Conservation (phyloP, 2,329 filamentous ascomycete species). For the Aaosphaeria pasadenensis region DNA sequence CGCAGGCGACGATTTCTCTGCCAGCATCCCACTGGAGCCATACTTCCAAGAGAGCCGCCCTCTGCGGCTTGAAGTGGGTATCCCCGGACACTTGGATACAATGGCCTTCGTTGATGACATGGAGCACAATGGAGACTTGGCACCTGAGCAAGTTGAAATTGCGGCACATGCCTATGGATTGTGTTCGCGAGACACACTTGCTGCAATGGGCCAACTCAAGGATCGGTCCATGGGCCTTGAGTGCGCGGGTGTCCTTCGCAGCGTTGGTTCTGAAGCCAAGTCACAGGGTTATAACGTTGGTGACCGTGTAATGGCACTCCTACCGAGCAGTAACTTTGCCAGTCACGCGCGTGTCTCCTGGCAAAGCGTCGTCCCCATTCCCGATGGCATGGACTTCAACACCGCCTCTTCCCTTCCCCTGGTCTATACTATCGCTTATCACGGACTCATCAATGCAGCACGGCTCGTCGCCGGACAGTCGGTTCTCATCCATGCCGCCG, state of each 20-base stretch:
- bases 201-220: slow-evolving; percentile 7
- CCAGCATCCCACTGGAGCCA: not conserved
- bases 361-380: not conserved
- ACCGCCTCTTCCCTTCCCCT: not conserved
- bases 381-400: not conserved
- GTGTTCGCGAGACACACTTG: slow-evolving; percentile 10
- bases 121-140: not conserved
- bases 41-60: not conserved
- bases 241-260: not conserved
- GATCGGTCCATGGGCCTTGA: not conserved
- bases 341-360: not conserved
- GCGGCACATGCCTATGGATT: slow-evolving; percentile 5
- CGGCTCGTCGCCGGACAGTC: slow-evolving; percentile 23
- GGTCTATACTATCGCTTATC: not conserved
- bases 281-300: not conserved
- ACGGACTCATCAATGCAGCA: slow-evolving; percentile 15
- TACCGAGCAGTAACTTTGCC: not conserved
- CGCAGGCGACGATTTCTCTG: not conserved
- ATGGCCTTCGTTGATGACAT: slow-evolving; percentile 2
- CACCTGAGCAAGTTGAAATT: slow-evolving; percentile 7
- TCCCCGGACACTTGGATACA: slow-evolving; percentile 5
- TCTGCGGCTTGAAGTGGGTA: not conserved
- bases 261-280: not conserved
- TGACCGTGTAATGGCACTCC: slow-evolving; percentile 1
- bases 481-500: slow-evolving; percentile 21